Conservation (phyloP, 495 filamentous ascomycete species). For the Apodospora peruviana region DNA sequence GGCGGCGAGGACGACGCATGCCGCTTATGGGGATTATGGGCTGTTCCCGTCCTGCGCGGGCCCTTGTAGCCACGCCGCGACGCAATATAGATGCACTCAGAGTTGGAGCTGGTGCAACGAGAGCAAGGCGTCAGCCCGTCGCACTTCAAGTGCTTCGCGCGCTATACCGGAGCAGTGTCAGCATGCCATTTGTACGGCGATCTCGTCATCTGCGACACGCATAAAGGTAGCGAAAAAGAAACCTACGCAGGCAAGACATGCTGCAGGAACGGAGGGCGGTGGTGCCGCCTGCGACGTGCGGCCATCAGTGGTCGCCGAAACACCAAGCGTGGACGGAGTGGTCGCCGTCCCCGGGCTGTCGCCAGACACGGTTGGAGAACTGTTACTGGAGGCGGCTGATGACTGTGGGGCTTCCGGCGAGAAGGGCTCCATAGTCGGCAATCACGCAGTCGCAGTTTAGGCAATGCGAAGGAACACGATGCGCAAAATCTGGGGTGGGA, state of each 20-base stretch:
- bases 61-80: slow-evolving; percentile 50
- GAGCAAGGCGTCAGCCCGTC: slow-evolving; percentile 41
- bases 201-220: background rate
- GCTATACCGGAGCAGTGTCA: slow-evolving; percentile 23
- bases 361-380: slow-evolving; percentile 26
- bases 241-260: slow-evolving; percentile 46
- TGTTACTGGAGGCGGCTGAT: slow-evolving; percentile 22
- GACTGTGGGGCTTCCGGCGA: slow-evolving; percentile 27
- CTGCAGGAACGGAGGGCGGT: slow-evolving; percentile 38
- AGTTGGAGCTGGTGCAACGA: slow-evolving; percentile 35
- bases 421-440: slow-evolving; percentile 30
- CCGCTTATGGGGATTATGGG: slow-evolving; percentile 46
- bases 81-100: slow-evolving; percentile 44
- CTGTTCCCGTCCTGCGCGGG: slow-evolving; percentile 32
- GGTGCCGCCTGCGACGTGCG: slow-evolving; percentile 22
- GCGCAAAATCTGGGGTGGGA: slow-evolving; percentile 1
- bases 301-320: slow-evolving; percentile 29
- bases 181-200: background rate
- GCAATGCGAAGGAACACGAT: slow-evolving; percentile 5
- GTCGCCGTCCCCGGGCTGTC: slow-evolving; percentile 29
- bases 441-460: too few relatives aligned
- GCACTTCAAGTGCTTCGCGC: slow-evolving; percentile 47
- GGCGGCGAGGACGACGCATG: slow-evolving; percentile 44
- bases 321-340: slow-evolving; percentile 14
- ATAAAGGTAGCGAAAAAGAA: slow-evolving; percentile 5